These are phyloP conservation scores for Fusarium buharicum DNA, from an alignment of 2,329 filamentous ascomycete species.

Conservation along the genomic window DNA sequence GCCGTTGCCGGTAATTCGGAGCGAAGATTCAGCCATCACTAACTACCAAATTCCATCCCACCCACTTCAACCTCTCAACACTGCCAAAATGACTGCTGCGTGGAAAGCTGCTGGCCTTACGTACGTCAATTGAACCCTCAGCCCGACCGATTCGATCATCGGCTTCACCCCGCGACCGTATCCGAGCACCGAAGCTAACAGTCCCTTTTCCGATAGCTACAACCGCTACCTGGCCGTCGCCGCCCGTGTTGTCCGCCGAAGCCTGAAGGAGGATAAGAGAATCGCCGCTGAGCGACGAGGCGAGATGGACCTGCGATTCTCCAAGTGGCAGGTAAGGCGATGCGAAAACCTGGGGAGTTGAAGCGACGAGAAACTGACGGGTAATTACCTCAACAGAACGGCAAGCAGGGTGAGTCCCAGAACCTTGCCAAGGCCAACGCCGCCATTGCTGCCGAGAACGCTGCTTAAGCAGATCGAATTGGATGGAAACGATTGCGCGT, in stretches of 20 bases:
- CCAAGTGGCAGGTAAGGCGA: slow-evolving; percentile 86
- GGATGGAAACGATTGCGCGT: slow-evolving; percentile 38
- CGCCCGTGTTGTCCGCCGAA: slow-evolving; percentile 92
- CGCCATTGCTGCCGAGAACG: slow-evolving; percentile 52
- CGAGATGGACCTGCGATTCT: slow-evolving; percentile 87
- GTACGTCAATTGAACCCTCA: slow-evolving; percentile 68
- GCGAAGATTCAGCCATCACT: slow-evolving; percentile 52
- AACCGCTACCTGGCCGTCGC: slow-evolving; percentile 99
- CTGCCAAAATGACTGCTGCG: slow-evolving; percentile 89
- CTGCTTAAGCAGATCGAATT: slow-evolving; percentile 48
- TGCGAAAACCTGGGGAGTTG: slow-evolving; percentile 3
- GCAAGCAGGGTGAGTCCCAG: slow-evolving; percentile 92
- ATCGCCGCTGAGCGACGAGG: slow-evolving; percentile 88
- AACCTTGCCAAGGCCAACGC: slow-evolving; percentile 70
- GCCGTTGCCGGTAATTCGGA: slow-evolving; percentile 48
- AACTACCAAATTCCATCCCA: slow-evolving; percentile 46
- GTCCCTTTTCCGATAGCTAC: slow-evolving; percentile 73
- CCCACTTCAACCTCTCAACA: slow-evolving; percentile 50
- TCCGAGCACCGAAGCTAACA: slow-evolving; percentile 50
- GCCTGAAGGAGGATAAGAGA: slow-evolving; percentile 95
- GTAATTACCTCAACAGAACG: slow-evolving; percentile 73
- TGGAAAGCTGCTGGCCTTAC: slow-evolving; percentile 98
- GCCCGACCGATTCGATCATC: slow-evolving; percentile 26
- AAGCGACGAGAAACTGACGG: slow-evolving; percentile 38
- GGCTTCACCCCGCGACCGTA: slow-evolving; percentile 25